phyloP scores from a whole-genome alignment of 495 filamentous ascomycete species.

The Venustampulla echinocandica region DNA sequence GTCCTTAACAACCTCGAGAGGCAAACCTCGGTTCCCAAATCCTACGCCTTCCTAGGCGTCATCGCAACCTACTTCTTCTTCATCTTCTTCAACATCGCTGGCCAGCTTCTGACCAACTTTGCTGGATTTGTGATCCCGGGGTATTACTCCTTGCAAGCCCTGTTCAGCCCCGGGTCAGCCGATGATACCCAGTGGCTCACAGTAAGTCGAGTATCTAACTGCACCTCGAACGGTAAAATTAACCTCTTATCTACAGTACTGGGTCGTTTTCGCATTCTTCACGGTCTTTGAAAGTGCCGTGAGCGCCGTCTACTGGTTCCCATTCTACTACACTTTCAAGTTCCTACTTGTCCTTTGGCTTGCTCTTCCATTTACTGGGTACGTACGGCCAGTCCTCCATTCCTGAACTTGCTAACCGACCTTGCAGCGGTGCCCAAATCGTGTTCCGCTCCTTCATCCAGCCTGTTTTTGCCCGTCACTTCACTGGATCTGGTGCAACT shows the following conservation, averaged over 20 bases:
- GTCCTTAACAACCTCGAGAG: conserved; percentile 93
- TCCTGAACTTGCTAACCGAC: conserved; percentile 21
- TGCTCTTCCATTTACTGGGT: conserved; percentile 88
- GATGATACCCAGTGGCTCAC: conserved; percentile 90
- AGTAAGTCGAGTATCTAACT: conserved; percentile 25
- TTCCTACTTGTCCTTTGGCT: conserved; percentile 95
- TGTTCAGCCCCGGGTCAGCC: conserved; percentile 70
- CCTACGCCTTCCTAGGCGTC: conserved; percentile 85
- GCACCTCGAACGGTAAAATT: conserved; percentile 14
- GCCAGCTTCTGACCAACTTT: conserved; percentile 91
- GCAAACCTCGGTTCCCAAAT: conserved; percentile 90
- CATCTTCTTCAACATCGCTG: conserved; percentile 97
- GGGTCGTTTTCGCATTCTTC: conserved; percentile 82
- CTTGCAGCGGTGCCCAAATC: conserved; percentile 79
- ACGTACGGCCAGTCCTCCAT: conserved; percentile 30
- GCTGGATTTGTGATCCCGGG: conserved; percentile 90
- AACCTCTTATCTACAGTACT: conserved; percentile 57
- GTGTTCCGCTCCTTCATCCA: conserved; percentile 95
- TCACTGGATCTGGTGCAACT: conserved; percentile 61
- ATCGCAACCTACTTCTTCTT: conserved; percentile 91
- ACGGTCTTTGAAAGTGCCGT: conserved; percentile 81
- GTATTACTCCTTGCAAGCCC: conserved; percentile 88
- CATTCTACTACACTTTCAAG: conserved; percentile 99
- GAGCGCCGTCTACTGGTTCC: conserved; percentile 97
- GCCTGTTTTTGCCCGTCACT: conserved; percentile 86